Conservation (phyloP, 2,329 filamentous ascomycete species). For the Aureobasidium sp. region DNA sequence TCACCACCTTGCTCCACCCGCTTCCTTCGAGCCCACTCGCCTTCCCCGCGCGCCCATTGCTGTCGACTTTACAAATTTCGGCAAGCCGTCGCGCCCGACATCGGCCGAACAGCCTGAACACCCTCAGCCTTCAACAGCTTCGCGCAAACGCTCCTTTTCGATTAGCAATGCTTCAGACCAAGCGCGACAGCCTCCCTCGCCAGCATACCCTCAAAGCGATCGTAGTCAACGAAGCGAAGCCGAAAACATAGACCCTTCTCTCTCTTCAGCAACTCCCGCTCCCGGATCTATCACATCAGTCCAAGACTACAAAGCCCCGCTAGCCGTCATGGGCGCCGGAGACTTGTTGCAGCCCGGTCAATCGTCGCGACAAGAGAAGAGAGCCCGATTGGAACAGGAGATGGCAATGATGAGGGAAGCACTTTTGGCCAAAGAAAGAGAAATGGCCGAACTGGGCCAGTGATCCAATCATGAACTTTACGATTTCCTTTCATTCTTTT, state of each 20-base stretch:
- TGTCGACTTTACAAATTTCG: slow-evolving; percentile 31
- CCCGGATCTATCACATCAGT: neutral
- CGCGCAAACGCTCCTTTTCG: slow-evolving; percentile 62
- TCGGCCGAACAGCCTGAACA: slow-evolving; percentile 17
- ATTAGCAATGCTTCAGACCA: slow-evolving; percentile 41
- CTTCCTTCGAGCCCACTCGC: slow-evolving; percentile 4
- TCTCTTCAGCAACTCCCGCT: slow-evolving; percentile 26
- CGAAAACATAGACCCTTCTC: slow-evolving; percentile 29
- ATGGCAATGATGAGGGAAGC: slow-evolving; percentile 69
- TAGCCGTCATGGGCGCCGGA: slow-evolving; percentile 30
- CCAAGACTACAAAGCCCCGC: slow-evolving; percentile 25
- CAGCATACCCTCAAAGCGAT: slow-evolving; percentile 21
- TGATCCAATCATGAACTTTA: slow-evolving; percentile 2
- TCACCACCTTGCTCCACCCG: neutral
- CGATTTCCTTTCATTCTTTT: neutral
- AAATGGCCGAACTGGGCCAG: slow-evolving; percentile 47
- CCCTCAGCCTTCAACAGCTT: slow-evolving; percentile 17
- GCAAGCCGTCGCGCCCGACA: slow-evolving; percentile 8
- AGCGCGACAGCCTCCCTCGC: slow-evolving; percentile 11
- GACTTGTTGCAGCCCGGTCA: slow-evolving; percentile 25
- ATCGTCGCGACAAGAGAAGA: slow-evolving; percentile 45
- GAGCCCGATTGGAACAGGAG: slow-evolving; percentile 62
- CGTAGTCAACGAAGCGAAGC: slow-evolving; percentile 17
- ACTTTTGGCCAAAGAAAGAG: slow-evolving; percentile 65
- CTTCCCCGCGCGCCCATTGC: slow-evolving; percentile 20